Evolutionary conservation across 139 green algal species (phyloP).

Genomic region (Asterochloris erici): DNA sequence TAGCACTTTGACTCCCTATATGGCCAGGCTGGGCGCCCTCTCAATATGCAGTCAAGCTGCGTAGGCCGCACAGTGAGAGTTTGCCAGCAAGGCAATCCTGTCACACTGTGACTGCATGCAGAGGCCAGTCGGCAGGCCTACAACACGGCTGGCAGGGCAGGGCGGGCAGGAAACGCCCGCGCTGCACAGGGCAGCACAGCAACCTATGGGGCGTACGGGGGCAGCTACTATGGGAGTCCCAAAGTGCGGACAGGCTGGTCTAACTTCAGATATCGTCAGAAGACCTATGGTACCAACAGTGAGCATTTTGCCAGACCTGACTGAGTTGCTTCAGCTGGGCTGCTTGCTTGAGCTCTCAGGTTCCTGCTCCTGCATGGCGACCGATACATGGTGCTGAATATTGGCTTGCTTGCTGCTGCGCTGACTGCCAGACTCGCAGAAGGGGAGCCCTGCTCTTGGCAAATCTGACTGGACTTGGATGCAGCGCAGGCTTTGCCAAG

Average conservation of each 20-base stretch:
- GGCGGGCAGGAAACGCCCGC: background rate
- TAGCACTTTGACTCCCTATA: background rate
- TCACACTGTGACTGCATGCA: background rate
- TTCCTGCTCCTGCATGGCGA: background rate
- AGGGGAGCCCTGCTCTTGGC: too few relatives aligned
- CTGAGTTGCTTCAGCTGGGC: background rate
- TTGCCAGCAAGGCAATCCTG: background rate
- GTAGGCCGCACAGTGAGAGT: background rate
- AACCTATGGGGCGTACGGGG: background rate
- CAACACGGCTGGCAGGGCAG: background rate
- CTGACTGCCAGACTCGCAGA: too few relatives aligned
- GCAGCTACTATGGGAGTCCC: background rate
- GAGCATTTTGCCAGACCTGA: background rate
- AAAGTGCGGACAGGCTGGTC: constrained; percentile 8
- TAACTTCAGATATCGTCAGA: constrained; percentile 12
- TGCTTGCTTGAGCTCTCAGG: background rate
- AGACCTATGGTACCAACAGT: background rate
- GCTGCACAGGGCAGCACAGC: background rate
- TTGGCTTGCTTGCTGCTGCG: background rate
- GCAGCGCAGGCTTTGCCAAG: too few relatives aligned
- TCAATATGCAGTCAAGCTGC: background rate
- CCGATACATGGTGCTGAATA: background rate
- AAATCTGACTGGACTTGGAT: too few relatives aligned
- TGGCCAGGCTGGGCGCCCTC: background rate
- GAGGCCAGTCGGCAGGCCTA: constrained; percentile 3